These are phyloP conservation scores for Brachypodium distachyon DNA, from an alignment of 202 grass and related monocot genomes.

Conservation along the genomic window DNA sequence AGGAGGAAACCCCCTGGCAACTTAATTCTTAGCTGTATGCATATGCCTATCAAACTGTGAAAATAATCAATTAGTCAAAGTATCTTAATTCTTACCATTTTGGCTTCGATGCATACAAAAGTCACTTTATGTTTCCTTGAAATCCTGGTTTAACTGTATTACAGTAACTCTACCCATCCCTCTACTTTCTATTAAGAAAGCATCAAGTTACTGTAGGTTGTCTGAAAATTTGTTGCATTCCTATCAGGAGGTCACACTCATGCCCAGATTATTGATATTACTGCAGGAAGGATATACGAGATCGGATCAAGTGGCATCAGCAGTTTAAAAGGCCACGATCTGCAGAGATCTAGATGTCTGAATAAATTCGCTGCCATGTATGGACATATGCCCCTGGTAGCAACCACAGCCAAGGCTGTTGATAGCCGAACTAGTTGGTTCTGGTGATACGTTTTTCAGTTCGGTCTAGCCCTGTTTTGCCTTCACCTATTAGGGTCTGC, in stretches of 20 bases:
- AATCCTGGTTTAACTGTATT: neutral
- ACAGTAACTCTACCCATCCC: neutral
- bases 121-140: neutral
- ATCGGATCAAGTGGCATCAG: conserved; percentile 87
- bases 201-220: neutral
- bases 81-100: too few relatives aligned
- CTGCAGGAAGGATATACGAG: conserved; percentile 80
- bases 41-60: neutral
- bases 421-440: conserved; percentile 72
- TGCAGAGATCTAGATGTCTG: conserved; percentile 63
- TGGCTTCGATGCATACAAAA: neutral
- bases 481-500: neutral
- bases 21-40: neutral
- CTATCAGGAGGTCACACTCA: neutral
- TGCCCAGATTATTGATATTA: neutral
- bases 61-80: neutral
- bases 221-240: neutral
- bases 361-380: conserved; percentile 66
- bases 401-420: conserved; percentile 65
- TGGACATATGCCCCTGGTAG: conserved; percentile 77
- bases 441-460: conserved; percentile 41
- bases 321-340: conserved; percentile 59
- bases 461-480: neutral
- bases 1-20: too few relatives aligned
- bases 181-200: neutral